A percentile compares a stretch with the other conserved stretches of the same genome.
These are phyloP conservation scores for Pouteria campechiana DNA, from an alignment of 179 eudicot species.

Conservation along the genomic window DNA sequence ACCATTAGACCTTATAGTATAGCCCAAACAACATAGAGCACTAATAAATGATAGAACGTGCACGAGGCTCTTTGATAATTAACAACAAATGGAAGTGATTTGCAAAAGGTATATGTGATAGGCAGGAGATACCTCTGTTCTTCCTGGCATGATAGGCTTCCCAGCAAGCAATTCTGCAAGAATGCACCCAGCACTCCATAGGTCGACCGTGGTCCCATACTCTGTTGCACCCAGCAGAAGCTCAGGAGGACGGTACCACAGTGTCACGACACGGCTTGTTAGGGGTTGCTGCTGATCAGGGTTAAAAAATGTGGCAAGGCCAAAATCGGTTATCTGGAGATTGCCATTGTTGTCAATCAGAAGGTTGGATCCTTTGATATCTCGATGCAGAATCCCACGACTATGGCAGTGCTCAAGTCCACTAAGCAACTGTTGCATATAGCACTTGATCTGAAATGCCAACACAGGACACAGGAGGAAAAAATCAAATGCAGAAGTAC, in stretches of 20 bases:
- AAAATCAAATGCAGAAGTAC: too few relatives aligned
- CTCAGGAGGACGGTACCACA: slow-evolving; percentile 65
- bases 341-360: slow-evolving; percentile 25
- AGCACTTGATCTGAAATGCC: slow-evolving; percentile 30
- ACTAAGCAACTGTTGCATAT: slow-evolving; percentile 21
- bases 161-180: slow-evolving; percentile 51
- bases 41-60: background rate
- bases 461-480: too few relatives aligned
- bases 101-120: too few relatives aligned
- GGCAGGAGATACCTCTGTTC: slow-evolving; percentile 65
- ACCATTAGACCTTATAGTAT: background rate
- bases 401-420: slow-evolving; percentile 42
- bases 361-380: slow-evolving; percentile 40
- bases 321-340: slow-evolving; percentile 45
- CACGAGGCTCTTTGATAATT: too few relatives aligned
- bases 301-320: slow-evolving; percentile 28
- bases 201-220: slow-evolving; percentile 41
- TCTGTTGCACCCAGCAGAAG: slow-evolving; percentile 49
- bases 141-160: slow-evolving; percentile 60
- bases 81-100: too few relatives aligned
- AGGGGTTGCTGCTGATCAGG: slow-evolving; percentile 31
- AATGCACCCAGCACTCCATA: slow-evolving; percentile 58
- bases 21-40: background rate
- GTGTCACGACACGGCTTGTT: slow-evolving; percentile 50
- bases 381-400: slow-evolving; percentile 38